phyloP scores from a whole-genome alignment of 139 green algal genomes.

The Coccomyxa sp. region DNA sequence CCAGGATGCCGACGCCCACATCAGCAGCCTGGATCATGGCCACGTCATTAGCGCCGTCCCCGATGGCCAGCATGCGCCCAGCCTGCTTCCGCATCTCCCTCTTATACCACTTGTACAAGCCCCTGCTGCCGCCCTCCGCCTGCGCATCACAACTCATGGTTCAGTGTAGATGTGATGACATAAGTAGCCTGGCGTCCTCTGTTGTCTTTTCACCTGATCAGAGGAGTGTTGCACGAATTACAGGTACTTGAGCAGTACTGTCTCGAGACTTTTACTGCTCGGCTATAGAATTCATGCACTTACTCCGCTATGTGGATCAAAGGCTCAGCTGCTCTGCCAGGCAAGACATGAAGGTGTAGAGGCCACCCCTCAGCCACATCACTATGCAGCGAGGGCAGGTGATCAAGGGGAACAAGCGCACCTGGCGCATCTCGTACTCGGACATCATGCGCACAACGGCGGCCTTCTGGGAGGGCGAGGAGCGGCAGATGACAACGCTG shows the following conservation, averaged over 20 bases:
- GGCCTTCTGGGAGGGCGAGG: slow-evolving; percentile 69
- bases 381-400: too few species aligned
- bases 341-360: too few species aligned
- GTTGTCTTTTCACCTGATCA: too few species aligned
- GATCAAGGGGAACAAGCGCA: background rate
- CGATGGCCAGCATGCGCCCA: slow-evolving; percentile 89
- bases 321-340: too few species aligned
- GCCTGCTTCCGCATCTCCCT: slow-evolving; percentile 14
- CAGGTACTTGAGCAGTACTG: too few species aligned
- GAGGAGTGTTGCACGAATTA: too few species aligned
- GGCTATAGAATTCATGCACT: too few species aligned
- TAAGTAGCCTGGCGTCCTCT: background rate
- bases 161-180: background rate
- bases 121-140: slow-evolving; percentile 17
- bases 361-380: too few species aligned
- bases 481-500: slow-evolving; percentile 59
- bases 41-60: slow-evolving; percentile 98
- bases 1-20: slow-evolving; percentile 95
- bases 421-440: slow-evolving; percentile 43
- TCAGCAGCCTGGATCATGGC: slow-evolving; percentile 93
- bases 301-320: too few species aligned
- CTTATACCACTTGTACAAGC: slow-evolving; percentile 2
- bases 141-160: background rate
- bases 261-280: too few species aligned
- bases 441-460: slow-evolving; percentile 66